phyloP scores from a whole-genome alignment of 2,329 filamentous ascomycete species.

The Alternaria hordeiaustralica region DNA sequence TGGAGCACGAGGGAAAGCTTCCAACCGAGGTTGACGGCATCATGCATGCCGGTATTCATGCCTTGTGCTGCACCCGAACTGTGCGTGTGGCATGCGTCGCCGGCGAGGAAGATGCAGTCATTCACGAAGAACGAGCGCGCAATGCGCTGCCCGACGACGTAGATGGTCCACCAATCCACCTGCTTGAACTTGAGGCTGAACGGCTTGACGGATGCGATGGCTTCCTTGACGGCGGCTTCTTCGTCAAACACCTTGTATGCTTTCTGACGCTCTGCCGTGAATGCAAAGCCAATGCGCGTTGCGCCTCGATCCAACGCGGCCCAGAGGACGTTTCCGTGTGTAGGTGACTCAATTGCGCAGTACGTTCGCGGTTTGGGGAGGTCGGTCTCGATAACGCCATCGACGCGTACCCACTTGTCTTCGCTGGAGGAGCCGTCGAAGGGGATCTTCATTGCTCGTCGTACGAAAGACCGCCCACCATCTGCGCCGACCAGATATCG shows the following conservation, averaged over 20 bases:
- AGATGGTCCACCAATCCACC: slow-evolving; percentile 56
- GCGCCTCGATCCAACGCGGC: slow-evolving; percentile 60
- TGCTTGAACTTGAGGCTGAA: slow-evolving; percentile 49
- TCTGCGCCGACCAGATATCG: slow-evolving; percentile 61
- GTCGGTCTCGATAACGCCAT: slow-evolving; percentile 58
- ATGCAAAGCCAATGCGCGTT: slow-evolving; percentile 62
- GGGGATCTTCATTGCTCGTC: slow-evolving; percentile 54
- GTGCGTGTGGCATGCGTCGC: slow-evolving; percentile 52
- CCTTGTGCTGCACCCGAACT: neutral
- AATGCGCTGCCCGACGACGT: slow-evolving; percentile 53
- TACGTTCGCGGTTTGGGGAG: slow-evolving; percentile 57
- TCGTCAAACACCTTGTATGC: slow-evolving; percentile 46
- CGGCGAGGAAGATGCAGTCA: slow-evolving; percentile 61
- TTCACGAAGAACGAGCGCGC: slow-evolving; percentile 42
- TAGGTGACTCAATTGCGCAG: slow-evolving; percentile 59
- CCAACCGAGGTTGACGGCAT: neutral
- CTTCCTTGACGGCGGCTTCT: slow-evolving; percentile 49
- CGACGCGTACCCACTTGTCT: slow-evolving; percentile 62
- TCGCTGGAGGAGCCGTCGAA: slow-evolving; percentile 59
- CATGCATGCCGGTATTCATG: neutral
- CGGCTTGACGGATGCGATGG: slow-evolving; percentile 49
- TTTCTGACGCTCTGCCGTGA: slow-evolving; percentile 52
- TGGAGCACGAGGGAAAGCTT: neutral
- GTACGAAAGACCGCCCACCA: slow-evolving; percentile 59
- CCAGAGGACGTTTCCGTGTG: slow-evolving; percentile 64